These are phyloP conservation scores for Epichloe gansuensis DNA, from an alignment of 2,329 filamentous ascomycete species.

Conservation along the genomic window DNA sequence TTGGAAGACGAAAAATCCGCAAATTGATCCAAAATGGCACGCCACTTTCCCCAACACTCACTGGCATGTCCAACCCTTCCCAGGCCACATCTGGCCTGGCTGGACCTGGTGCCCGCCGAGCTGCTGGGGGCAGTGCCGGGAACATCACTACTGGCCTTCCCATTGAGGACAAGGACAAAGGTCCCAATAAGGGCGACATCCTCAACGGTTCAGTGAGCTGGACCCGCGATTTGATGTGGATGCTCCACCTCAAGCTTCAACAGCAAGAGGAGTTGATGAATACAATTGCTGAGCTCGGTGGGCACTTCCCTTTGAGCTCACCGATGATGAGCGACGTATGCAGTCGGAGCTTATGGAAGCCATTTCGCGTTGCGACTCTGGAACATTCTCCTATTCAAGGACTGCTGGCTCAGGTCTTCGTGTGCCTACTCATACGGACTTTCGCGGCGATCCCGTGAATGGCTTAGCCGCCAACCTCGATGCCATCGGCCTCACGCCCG, in stretches of 20 bases:
- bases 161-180: conserved; percentile 95
- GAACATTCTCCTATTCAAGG: conserved; percentile 74
- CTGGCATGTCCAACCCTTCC: conserved; percentile 54
- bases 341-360: conserved; percentile 83
- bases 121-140: conserved; percentile 54
- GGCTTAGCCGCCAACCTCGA: conserved; percentile 27
- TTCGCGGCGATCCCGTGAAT: conserved; percentile 66
- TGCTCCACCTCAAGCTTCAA: conserved; percentile 77
- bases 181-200: conserved; percentile 97
- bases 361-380: conserved; percentile 64
- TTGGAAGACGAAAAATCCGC: conserved; percentile 94
- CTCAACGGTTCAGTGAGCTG: conserved; percentile 94
- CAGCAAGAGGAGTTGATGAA: conserved; percentile 82
- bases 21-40: conserved; percentile 91
- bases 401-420: conserved; percentile 73
- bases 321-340: conserved; percentile 92
- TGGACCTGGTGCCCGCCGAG: conserved; percentile 70
- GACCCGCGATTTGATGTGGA: conserved; percentile 97
- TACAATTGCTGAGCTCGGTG: conserved; percentile 58
- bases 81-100: conserved; percentile 79
- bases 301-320: conserved; percentile 65
- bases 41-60: conserved; percentile 72
- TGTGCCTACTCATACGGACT: conserved; percentile 87
- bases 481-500: conserved; percentile 25
- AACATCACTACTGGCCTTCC: conserved; percentile 90